phyloP scores from a whole-genome alignment of 257 asterid genomes.

The Schizonepeta tenuifolia region DNA sequence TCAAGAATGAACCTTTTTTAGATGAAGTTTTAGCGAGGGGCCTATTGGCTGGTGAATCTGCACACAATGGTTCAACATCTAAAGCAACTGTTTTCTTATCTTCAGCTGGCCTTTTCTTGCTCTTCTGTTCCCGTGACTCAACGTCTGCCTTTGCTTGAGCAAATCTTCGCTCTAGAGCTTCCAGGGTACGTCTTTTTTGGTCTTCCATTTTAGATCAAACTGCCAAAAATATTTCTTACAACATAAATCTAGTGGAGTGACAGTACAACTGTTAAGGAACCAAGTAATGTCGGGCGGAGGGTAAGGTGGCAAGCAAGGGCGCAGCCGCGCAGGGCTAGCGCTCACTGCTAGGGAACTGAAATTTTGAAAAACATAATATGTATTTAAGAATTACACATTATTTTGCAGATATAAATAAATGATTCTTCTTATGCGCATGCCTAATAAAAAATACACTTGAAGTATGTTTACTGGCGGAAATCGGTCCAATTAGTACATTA shows the following conservation, averaged over 20 bases:
- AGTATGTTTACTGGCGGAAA: too few relatives aligned
- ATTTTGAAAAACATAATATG: too few relatives aligned
- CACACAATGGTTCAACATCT: slow-evolving; percentile 31
- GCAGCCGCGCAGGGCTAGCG: too few relatives aligned
- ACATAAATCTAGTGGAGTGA: slow-evolving; percentile 1
- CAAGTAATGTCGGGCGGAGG: too few relatives aligned
- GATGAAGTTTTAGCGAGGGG: slow-evolving; percentile 35
- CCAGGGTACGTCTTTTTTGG: slow-evolving; percentile 68
- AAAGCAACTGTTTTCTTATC: slow-evolving; percentile 27
- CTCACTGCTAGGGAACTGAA: neutral
- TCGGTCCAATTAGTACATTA: too few relatives aligned
- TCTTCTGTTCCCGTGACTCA: slow-evolving; percentile 48
- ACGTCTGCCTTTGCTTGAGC: slow-evolving; percentile 74
- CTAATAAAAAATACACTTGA: too few relatives aligned
- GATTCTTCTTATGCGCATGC: too few relatives aligned
- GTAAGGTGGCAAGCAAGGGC: too few relatives aligned
- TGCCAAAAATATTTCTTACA: slow-evolving; percentile 11
- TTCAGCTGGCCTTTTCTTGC: slow-evolving; percentile 50
- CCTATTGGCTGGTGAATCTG: slow-evolving; percentile 30
- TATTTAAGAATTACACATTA: too few relatives aligned
- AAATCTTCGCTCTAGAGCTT: slow-evolving; percentile 78
- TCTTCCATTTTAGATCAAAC: slow-evolving; percentile 46
- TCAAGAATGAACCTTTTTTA: slow-evolving; percentile 55
- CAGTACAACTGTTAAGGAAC: neutral
- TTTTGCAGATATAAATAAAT: too few relatives aligned